Evolutionary conservation across 2,329 filamentous ascomycete species (phyloP).

Genomic region (Aureobasidium sp.): DNA sequence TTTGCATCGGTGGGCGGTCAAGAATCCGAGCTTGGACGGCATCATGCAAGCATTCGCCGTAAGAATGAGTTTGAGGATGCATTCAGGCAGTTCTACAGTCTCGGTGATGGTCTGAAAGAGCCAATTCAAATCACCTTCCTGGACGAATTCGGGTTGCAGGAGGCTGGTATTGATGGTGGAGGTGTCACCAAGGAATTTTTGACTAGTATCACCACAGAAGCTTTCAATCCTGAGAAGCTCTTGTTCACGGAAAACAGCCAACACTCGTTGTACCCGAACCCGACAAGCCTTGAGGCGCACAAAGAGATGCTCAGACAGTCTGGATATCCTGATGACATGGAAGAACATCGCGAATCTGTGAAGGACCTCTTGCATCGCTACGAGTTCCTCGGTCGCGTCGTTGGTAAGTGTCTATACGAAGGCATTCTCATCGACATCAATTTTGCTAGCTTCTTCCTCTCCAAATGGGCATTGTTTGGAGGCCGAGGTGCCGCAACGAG

Average conservation of each 20-base stretch:
- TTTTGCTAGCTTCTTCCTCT: conserved; percentile 91
- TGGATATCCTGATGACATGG: conserved; percentile 47
- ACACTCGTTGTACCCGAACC: conserved; percentile 84
- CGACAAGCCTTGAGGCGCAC: conserved; percentile 36
- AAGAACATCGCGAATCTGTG: conserved; percentile 52
- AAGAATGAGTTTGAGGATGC: conserved; percentile 80
- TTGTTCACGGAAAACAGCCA: conserved; percentile 81
- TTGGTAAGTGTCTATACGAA: conserved; percentile 96
- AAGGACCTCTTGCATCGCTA: conserved; percentile 62
- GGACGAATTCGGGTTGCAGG: conserved; percentile 75
- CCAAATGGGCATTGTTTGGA: conserved; percentile 84
- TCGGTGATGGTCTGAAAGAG: conserved; percentile 82
- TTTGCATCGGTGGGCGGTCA: conserved; percentile 16
- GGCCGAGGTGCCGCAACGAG: conserved; percentile 55
- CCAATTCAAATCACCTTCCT: conserved; percentile 96
- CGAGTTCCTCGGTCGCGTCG: conserved; percentile 85
- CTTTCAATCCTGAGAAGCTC: conserved; percentile 52
- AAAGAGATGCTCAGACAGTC: conserved; percentile 23
- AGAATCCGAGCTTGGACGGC: conserved; percentile 38
- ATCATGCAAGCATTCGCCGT: conserved; percentile 74
- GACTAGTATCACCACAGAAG: conserved; percentile 77
- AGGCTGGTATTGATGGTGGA: conserved; percentile 93
- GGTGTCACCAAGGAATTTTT: conserved; percentile 97
- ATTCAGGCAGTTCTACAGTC: conserved; percentile 69
- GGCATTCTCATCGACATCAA: conserved; percentile 88